A percentile compares a stretch with the other conserved stretches of the same genome.
Conservation (phyloP, 2,329 filamentous ascomycete genomes). For the Colletotrichum sp. region DNA sequence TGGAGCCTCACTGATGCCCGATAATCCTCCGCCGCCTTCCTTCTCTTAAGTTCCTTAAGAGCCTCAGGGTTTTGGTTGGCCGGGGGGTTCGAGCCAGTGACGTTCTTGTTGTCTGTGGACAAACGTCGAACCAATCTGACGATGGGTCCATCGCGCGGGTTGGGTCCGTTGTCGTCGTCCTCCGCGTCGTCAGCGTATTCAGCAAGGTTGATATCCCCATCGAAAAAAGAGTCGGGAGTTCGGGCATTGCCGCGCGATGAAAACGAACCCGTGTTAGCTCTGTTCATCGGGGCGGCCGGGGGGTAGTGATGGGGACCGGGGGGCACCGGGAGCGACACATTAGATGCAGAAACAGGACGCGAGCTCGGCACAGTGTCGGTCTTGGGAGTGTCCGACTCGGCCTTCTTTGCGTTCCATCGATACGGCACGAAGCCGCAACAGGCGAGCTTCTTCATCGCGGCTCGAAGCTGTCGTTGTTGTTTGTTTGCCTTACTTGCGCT, state of each 20-base stretch:
- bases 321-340: not conserved
- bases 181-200: constrained; percentile 13
- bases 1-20: not conserved
- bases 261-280: not conserved
- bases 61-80: not conserved
- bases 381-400: not conserved
- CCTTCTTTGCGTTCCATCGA: not conserved
- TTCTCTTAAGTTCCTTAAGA: not conserved
- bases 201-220: not conserved
- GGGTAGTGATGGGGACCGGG: not conserved
- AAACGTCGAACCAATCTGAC: constrained; percentile 51
- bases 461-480: not conserved
- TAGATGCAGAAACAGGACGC: not conserved
- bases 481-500: not conserved
- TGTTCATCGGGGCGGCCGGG: not conserved
- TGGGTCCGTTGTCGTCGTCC: constrained; percentile 22
- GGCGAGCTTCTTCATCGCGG: not conserved
- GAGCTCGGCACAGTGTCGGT: not conserved
- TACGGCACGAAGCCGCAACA: not conserved
- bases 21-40: not conserved
- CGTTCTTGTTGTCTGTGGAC: constrained; percentile 47
- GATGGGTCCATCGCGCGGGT: constrained; percentile 44
- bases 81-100: not conserved
- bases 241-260: constrained; percentile 1
- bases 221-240: constrained; percentile 3